Base-by-base conservation (phyloP, 208 protist species). In the Crithidia sp. region DNA sequence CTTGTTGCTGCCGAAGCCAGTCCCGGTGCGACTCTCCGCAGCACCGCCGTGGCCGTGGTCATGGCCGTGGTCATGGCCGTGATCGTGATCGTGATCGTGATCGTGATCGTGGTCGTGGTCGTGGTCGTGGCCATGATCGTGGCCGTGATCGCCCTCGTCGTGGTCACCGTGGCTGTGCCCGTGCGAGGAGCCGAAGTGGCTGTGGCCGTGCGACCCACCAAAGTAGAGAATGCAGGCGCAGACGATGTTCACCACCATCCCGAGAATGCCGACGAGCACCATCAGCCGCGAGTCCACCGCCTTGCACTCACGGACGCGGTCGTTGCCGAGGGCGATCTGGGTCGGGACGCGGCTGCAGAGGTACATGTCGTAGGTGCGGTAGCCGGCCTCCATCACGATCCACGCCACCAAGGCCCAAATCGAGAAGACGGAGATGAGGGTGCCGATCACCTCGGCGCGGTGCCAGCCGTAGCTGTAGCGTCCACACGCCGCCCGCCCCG, bases 391-490 rank as follows among this genome's bases (percentile, higher is more conserved):
- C 19, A 95, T 89, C 14, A 92, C 52, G 47, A 98, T 93, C 78
- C 90, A 92, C 17, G 70, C 81, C 9, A 94, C 91, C 2, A 97
- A 71, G 10, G 89, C 87, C 91, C 92, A 98, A 66, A 97, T 97
- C 37, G 91, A 93, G 43, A 98, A 90, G 54, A 97, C 84, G 7
- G 90, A 96, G 45, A 91, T 86, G 13, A 98, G 81, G 44, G 95
- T 95, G 43, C 95, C 95, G 43, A 98, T 84, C 37, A 98, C 93
- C 84, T 98, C 95, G 6, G 93, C 95, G 44, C 93, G 87, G 71
- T 94, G 88, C 83, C 89, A 97, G 55, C 95, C 95, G 81, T 96
- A 98, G 74, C 74, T 96, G 76, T 93, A 91, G 74, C 87, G 88
- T 17, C 75, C 68, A 47, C 86, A 95, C 40, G 90, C 88, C 6